phyloP scores from a whole-genome alignment of 129 eudicot genomes.

The Pseudognaphalium luteoalbum region DNA sequence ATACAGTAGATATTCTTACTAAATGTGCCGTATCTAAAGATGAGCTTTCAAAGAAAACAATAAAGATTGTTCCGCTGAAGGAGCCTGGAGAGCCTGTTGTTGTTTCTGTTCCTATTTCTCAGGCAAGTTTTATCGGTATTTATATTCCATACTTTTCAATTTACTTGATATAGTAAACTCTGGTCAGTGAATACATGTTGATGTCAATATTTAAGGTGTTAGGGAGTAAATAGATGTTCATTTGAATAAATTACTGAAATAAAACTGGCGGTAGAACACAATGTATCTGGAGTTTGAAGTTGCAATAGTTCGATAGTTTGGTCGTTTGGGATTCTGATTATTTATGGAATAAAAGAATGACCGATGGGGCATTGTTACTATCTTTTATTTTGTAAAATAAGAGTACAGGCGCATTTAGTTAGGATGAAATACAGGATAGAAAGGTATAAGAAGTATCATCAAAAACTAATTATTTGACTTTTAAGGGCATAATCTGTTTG shows the following conservation, averaged over 20 bases:
- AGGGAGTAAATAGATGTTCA: neutral
- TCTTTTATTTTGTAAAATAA: neutral
- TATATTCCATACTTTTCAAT: neutral
- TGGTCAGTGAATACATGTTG: neutral
- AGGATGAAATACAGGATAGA: neutral
- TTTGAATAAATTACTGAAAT: slow-evolving; percentile 2
- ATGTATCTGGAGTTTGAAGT: neutral
- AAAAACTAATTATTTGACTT: neutral
- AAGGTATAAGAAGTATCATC: neutral
- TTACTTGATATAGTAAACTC: slow-evolving; percentile 9
- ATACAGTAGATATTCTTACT: slow-evolving; percentile 79
- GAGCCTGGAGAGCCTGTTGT: slow-evolving; percentile 91
- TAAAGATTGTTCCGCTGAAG: slow-evolving; percentile 68
- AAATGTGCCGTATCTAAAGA: slow-evolving; percentile 75
- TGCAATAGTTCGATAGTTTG: neutral
- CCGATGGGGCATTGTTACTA: neutral
- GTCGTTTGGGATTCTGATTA: neutral
- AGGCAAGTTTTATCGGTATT: slow-evolving; percentile 45
- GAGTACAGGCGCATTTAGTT: neutral
- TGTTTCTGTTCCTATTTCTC: slow-evolving; percentile 79
- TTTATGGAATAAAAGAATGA: neutral
- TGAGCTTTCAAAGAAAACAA: slow-evolving; percentile 59
- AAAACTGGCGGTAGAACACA: slow-evolving; percentile 1
- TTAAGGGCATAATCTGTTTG: neutral
- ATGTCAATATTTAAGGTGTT: neutral